Conservation (phyloP, 352 stramenopile genomes). For the Globisporangium nunn region DNA sequence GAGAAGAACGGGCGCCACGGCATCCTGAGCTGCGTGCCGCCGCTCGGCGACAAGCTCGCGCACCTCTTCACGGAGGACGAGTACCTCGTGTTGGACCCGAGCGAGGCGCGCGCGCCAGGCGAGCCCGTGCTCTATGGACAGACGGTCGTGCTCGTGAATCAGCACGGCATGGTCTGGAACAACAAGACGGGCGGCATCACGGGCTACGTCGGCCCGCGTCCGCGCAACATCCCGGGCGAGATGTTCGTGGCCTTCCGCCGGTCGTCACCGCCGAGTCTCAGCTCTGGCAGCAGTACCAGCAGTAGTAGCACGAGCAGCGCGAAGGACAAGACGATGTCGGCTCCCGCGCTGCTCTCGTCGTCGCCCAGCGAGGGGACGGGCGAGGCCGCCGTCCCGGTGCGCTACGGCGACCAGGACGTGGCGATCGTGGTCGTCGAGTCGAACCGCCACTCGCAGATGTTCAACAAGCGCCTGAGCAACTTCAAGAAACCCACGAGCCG, state of each 20-base stretch:
- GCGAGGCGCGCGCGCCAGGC: conserved; percentile 24
- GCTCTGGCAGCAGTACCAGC: not conserved
- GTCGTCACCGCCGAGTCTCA: not conserved
- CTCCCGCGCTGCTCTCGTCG: conserved; percentile 4
- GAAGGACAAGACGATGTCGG: conserved; percentile 12
- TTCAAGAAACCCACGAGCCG: conserved; percentile 83
- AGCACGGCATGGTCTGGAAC: conserved; percentile 83
- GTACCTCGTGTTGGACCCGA: conserved; percentile 70
- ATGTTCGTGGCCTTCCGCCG: conserved; percentile 72
- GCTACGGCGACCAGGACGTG: conserved; percentile 67
- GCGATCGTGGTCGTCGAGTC: conserved; percentile 69
- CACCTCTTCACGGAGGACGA: conserved; percentile 80
- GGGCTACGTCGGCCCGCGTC: conserved; percentile 67
- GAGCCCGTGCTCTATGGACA: conserved; percentile 69
- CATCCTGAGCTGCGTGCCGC: conserved; percentile 74
- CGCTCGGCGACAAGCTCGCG: conserved; percentile 61
- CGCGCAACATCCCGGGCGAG: conserved; percentile 58
- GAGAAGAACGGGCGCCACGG: conserved; percentile 84
- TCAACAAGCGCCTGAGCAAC: conserved; percentile 80
- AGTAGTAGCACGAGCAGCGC: not conserved
- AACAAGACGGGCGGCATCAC: conserved; percentile 87
- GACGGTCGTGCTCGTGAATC: conserved; percentile 75
- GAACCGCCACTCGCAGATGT: conserved; percentile 80
- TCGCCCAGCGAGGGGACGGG: not conserved
- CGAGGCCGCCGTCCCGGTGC: conserved; percentile 23